Conservation (phyloP, 495 filamentous ascomycete genomes). For the Amniculicola lignicola region DNA sequence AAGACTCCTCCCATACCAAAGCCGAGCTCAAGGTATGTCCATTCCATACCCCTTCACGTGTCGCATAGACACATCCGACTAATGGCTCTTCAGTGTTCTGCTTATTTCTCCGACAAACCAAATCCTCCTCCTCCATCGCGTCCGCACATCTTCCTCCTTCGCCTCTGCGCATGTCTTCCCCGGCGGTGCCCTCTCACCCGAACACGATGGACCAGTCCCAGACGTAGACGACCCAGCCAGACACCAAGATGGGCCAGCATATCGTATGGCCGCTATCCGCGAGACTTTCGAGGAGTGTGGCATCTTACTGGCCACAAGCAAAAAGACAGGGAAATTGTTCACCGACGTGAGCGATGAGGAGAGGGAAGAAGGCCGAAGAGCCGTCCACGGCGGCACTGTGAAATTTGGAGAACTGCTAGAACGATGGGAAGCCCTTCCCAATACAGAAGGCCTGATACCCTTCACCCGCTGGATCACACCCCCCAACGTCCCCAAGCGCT, state of each 20-base stretch:
- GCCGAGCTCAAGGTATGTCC: slow-evolving; percentile 42
- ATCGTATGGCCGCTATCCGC: slow-evolving; percentile 75
- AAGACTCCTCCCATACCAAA: slow-evolving; percentile 30
- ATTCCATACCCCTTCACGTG: not conserved
- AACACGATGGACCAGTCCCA: slow-evolving; percentile 65
- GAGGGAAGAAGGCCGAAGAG: slow-evolving; percentile 62
- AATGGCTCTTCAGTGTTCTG: slow-evolving; percentile 60
- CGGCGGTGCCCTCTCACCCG: slow-evolving; percentile 75
- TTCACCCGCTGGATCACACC: slow-evolving; percentile 95
- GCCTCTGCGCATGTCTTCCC: slow-evolving; percentile 94
- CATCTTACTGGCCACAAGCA: slow-evolving; percentile 68
- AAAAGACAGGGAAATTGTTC: slow-evolving; percentile 44
- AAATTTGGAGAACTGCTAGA: slow-evolving; percentile 67
- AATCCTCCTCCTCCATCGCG: slow-evolving; percentile 82
- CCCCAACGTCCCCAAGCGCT: slow-evolving; percentile 63
- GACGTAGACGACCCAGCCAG: slow-evolving; percentile 45
- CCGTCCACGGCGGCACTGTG: slow-evolving; percentile 60
- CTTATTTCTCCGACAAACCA: slow-evolving; percentile 83
- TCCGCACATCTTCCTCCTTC: slow-evolving; percentile 76
- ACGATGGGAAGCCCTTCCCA: slow-evolving; percentile 57
- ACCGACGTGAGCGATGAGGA: slow-evolving; percentile 57
- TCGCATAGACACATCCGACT: slow-evolving; percentile 6
- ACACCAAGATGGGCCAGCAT: slow-evolving; percentile 65
- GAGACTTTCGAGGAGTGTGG: slow-evolving; percentile 96
- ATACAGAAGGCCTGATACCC: slow-evolving; percentile 67